Percentiles rank a stretch among this genome's conserved stretches.
These are phyloP conservation scores for Iris pallida DNA, from an alignment of 116 monocot species.

Conservation along the genomic window DNA sequence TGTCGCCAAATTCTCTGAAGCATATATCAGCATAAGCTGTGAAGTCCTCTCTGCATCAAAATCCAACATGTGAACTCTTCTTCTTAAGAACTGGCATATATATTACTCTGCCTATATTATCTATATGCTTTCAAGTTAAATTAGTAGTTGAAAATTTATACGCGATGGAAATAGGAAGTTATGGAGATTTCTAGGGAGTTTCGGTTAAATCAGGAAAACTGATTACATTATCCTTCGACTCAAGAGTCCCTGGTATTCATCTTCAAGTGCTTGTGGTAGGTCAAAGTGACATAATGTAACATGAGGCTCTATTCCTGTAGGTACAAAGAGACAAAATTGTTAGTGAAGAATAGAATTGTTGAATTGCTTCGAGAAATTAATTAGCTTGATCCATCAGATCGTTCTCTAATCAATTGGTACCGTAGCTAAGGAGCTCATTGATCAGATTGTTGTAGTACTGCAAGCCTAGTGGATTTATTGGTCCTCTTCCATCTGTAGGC, in stretches of 20 bases:
- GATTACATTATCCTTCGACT: slow-evolving; percentile 30
- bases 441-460: slow-evolving; percentile 12
- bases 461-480: slow-evolving; percentile 11
- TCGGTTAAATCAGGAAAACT: no score
- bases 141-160: no score
- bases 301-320: slow-evolving; percentile 11
- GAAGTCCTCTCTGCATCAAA: slow-evolving; percentile 53
- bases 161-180: no score
- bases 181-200: no score
- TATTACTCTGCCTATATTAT: no score
- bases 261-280: slow-evolving; percentile 29
- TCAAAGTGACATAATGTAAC: slow-evolving; percentile 15
- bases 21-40: slow-evolving; percentile 66
- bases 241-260: slow-evolving; percentile 34
- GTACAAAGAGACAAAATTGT: background rate
- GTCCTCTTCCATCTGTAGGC: slow-evolving; percentile 5
- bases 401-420: background rate
- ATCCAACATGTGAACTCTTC: background rate
- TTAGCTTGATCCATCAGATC: background rate
- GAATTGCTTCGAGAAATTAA: no score
- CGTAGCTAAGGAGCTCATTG: slow-evolving; percentile 5
- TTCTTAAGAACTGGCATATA: no score
- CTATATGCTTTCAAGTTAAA: background rate
- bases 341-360: no score
- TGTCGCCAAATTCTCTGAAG: slow-evolving; percentile 79